Base-by-base conservation (phyloP, 331 rosid genomes). In the Quercus tomentella region DNA sequence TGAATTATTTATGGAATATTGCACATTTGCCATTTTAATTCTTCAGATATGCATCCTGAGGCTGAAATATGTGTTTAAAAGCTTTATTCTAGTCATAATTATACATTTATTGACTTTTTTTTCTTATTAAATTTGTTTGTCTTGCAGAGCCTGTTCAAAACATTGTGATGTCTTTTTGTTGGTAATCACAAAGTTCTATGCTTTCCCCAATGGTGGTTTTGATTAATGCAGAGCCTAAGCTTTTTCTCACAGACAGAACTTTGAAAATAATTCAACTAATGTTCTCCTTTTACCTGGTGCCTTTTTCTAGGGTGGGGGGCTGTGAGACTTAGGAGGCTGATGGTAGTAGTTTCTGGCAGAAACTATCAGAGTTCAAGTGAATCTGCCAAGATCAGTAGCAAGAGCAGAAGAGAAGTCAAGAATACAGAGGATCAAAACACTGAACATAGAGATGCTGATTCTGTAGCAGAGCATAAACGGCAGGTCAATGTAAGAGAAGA, bases 101-200 rank as follows among this genome's bases (percentile, higher is more conserved):
- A 21, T 45, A 15, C 56, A 25, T 30, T 72, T 33, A 2, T 17
- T 21, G 45, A 16, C 56, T 56, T 56, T 25, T 58, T 26, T 73
- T 82, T 67, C 63, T 30, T 22, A 75, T 52, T 21, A 51, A 30
- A n/a, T 76, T 54, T 72, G 58, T 43, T 41, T 62, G 26, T 78
- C 23, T 70, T 20, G 41, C 9, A 6, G 26, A 66, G 49, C 51
- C 20, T 17, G 25, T 33, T 11, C 49, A 17, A 33, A 33, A 18
- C 7, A 14, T 5, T 33, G 9, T 2, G 11, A 66, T 67, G 25
- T 12, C 43, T 18, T 67, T 67, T 18, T 67, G 16, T 33, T 7
- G 35, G 25, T 33, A 8, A 15, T 67, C 72, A 67, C 20, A 33
- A 8, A 67, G 51, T 33, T 67, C 17, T 17, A n/a, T 31, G 15